Evolutionary conservation across 257 asterid genomes (phyloP), one percentile per base, ranked within the genome.

Genomic region (Nemophila menziesii): DNA sequence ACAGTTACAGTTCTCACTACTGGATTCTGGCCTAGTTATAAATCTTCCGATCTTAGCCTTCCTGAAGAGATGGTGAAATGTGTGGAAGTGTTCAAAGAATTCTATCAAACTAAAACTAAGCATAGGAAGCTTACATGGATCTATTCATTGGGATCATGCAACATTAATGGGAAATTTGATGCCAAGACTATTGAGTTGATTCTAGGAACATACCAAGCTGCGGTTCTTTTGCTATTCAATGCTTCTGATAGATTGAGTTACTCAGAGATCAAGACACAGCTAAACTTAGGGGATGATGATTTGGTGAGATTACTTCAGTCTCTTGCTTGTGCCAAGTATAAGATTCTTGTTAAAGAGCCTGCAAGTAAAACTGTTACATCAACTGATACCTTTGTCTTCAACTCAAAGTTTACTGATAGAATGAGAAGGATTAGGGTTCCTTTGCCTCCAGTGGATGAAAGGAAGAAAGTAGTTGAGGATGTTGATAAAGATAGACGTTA

Each of bases 11-110:
- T 90, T 55, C 78, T 90, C 49, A 90, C 99, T 11, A 90, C 99
- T 20, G 99, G 99, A 21, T 90, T 90, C 72, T 90, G 99, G 99
- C 99, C 99, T 51, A 90, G 94, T 58, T 90, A 90, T 77, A 90
- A 90, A 68, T 81, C 99, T 45, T 79, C 69, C 33, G 99, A 90
- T 71, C 99, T 90, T 54, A 90, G 75, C 71, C 93, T 90, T 40
- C 94, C 99, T 5, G 77, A 78, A 11, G 99, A 90, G 71, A 79
- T 90, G 99, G 99, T 90, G 42, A 85, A 65, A 71, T 90, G 99
- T 6, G 93, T 85, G 37, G 96, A 90, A 64, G 93, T 85, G 13
- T 90, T 90, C 63, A 72, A 75, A 55, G 96, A 90, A 63, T 90
- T 85, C 71, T 90, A 90, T 60, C 94, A 90, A 51, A 90, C 99